Evolutionary conservation across 306 rosid genomes (phyloP).

Genomic region (Glycyrrhiza uralensis): DNA sequence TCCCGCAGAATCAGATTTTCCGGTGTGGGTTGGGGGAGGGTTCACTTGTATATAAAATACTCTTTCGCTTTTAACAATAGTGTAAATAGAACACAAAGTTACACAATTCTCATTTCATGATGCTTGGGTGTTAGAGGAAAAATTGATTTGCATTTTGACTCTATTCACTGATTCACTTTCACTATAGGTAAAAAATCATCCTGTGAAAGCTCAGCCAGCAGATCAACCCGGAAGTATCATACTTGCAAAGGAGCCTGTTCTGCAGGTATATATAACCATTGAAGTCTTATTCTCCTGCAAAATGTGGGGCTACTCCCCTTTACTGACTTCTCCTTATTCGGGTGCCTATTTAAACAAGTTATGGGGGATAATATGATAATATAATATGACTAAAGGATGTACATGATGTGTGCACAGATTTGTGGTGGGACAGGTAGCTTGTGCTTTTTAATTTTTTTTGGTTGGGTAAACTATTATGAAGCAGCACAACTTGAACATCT

Average conservation of each 20-base stretch:
- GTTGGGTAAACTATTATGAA: not conserved
- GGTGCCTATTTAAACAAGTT: not conserved
- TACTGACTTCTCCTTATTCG: not conserved
- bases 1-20: not conserved
- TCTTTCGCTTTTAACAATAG: not conserved
- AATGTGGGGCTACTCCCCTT: not conserved
- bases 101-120: not conserved
- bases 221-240: slow-evolving; percentile 85
- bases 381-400: not conserved
- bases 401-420: not conserved
- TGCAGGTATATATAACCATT: slow-evolving; percentile 56
- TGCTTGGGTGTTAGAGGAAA: not conserved
- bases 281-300: not conserved
- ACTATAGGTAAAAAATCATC: slow-evolving; percentile 80
- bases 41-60: not conserved
- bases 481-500: not conserved
- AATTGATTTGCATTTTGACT: not conserved
- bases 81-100: not conserved
- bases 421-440: not conserved
- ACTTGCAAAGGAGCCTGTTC: slow-evolving; percentile 90
- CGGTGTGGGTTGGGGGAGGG: not conserved
- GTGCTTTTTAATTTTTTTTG: not conserved
- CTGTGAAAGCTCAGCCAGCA: slow-evolving; percentile 81
- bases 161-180: not conserved
- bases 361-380: not conserved